phyloP scores from a whole-genome alignment of 1,284 basidiomycete genomes.

The Cutaneotrichosporon dermatis region DNA sequence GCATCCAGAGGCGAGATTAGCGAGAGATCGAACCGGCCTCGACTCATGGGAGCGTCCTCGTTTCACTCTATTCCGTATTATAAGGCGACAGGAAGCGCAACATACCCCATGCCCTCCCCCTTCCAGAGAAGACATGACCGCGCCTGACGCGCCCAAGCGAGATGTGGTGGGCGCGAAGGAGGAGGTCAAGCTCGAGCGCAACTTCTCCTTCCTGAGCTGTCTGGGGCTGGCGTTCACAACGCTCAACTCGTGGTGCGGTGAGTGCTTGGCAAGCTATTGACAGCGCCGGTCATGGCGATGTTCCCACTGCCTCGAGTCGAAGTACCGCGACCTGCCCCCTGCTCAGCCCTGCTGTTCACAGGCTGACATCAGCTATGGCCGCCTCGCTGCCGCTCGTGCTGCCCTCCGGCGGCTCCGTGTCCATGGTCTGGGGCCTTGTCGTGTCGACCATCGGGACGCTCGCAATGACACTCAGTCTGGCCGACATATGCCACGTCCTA shows the following conservation, averaged over 20 bases:
- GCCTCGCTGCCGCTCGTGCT: constrained; percentile 20
- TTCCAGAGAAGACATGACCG: too few species aligned
- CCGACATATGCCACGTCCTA: constrained; percentile 17
- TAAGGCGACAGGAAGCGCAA: too few species aligned
- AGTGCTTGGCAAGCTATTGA: neutral
- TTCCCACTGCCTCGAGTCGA: too few species aligned
- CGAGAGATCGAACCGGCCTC: too few species aligned
- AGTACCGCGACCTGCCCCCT: too few species aligned
- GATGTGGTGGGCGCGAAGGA: neutral
- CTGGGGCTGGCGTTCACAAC: constrained; percentile 21
- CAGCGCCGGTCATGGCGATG: neutral
- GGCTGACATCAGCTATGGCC: constrained; percentile 1
- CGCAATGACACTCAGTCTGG: constrained; percentile 21
- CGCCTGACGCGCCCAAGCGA: neutral
- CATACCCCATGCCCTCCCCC: too few species aligned
- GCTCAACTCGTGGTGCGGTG: constrained; percentile 20
- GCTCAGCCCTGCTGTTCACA: too few species aligned
- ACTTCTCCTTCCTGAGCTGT: constrained; percentile 14
- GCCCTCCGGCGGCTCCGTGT: constrained; percentile 36
- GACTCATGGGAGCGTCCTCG: too few species aligned
- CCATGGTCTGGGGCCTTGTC: constrained; percentile 42
- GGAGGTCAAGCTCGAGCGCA: constrained; percentile 12
- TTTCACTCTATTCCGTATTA: too few species aligned
- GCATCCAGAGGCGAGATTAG: too few species aligned
- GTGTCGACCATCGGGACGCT: constrained; percentile 29